A percentile compares a stretch with the other conserved stretches of the same genome.
Evolutionary conservation across 2,329 filamentous ascomycete species (phyloP).

Genomic region (Neurospora sp.): DNA sequence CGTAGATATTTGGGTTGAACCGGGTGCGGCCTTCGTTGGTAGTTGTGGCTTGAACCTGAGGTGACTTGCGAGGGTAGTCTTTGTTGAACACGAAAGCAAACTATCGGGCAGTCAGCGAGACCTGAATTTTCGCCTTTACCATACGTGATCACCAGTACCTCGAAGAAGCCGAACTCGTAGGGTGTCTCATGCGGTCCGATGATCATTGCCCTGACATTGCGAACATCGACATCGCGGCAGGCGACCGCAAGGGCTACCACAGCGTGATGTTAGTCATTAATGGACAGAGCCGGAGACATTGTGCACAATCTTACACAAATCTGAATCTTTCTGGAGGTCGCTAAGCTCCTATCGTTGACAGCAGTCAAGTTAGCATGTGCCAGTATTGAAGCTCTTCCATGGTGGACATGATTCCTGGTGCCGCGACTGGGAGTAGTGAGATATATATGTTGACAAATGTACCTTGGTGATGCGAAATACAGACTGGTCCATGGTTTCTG

Average conservation of each 20-base stretch:
- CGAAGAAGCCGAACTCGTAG: constrained; percentile 96
- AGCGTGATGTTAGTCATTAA: constrained; percentile 14
- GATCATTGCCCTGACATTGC: constrained; percentile 78
- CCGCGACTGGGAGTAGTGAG: not conserved
- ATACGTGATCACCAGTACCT: constrained; percentile 43
- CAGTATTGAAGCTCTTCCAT: constrained; percentile 25
- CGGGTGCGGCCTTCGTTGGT: constrained; percentile 83
- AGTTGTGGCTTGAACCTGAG: constrained; percentile 58
- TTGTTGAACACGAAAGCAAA: constrained; percentile 69
- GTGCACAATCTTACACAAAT: constrained; percentile 57
- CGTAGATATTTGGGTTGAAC: constrained; percentile 97
- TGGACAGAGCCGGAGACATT: not conserved
- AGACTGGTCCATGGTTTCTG: constrained; percentile 63
- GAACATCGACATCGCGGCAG: constrained; percentile 79
- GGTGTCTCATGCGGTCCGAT: constrained; percentile 89
- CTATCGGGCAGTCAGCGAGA: constrained; percentile 34
- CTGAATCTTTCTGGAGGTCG: constrained; percentile 72
- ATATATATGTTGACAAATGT: constrained; percentile 10
- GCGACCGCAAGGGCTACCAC: constrained; percentile 70
- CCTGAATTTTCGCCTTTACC: too few relatives aligned
- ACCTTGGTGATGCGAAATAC: constrained; percentile 83
- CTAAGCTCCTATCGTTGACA: constrained; percentile 57
- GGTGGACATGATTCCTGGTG: not conserved
- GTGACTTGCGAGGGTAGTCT: constrained; percentile 72
- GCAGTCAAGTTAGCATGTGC: constrained; percentile 15